phyloP scores from a whole-genome alignment of 2,329 filamentous ascomycete species.

The Epichloe sp. region DNA sequence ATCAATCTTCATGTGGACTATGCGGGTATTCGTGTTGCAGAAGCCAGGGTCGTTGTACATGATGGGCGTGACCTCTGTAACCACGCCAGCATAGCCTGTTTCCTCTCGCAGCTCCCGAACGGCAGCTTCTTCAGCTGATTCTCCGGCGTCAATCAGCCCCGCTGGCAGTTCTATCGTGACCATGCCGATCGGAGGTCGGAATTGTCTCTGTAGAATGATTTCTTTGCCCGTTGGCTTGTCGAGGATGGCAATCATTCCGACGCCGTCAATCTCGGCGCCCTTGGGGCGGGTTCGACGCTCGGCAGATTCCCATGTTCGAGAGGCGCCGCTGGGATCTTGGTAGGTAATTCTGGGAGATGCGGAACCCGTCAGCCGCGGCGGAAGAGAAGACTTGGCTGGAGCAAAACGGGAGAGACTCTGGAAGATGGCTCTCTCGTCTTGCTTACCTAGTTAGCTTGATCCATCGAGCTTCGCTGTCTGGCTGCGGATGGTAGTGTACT shows the following conservation, averaged over 20 bases:
- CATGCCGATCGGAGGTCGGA: conserved; percentile 46
- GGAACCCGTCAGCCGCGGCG: background rate
- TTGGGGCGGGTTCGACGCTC: conserved; percentile 56
- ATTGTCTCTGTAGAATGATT: conserved; percentile 55
- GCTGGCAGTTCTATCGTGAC: conserved; percentile 52
- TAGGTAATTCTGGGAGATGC: conserved; percentile 41
- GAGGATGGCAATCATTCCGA: conserved; percentile 60
- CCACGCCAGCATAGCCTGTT: conserved; percentile 49
- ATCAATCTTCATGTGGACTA: conserved; percentile 64
- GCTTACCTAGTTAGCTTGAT: conserved; percentile 43
- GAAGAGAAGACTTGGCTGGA: background rate
- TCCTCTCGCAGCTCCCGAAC: conserved; percentile 53
- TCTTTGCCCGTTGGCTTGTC: conserved; percentile 38
- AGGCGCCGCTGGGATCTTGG: conserved; percentile 44
- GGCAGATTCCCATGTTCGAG: conserved; percentile 58
- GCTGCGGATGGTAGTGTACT: conserved; percentile 16
- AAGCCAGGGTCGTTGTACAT: conserved; percentile 57
- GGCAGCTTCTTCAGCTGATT: conserved; percentile 47
- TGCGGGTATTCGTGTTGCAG: conserved; percentile 52
- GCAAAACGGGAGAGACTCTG: background rate
- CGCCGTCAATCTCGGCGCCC: conserved; percentile 52
- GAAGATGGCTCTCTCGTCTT: too few species aligned
- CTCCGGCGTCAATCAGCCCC: conserved; percentile 48
- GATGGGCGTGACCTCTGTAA: conserved; percentile 44
- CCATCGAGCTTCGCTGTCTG: conserved; percentile 43